phyloP scores from a whole-genome alignment of 75 land plant genomes.

The Picea glauca region DNA sequence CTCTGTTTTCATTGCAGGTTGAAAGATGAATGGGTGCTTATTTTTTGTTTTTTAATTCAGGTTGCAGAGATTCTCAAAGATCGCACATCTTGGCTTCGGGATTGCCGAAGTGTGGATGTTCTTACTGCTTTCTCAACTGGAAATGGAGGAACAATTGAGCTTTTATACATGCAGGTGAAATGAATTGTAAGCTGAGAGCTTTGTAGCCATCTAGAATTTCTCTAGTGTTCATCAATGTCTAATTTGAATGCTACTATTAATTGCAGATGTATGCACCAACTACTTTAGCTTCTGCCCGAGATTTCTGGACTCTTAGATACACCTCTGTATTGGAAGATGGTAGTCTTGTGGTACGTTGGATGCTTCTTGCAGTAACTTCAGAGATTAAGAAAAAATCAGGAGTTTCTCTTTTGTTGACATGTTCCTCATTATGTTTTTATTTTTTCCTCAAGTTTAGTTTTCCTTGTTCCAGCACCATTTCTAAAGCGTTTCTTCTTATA shows the following conservation, averaged over 20 bases:
- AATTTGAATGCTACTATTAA: not conserved
- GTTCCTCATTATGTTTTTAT: not conserved
- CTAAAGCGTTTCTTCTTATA: not conserved
- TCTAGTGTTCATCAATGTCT: not conserved
- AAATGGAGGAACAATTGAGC: conserved; percentile 87
- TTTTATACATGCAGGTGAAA: conserved; percentile 81
- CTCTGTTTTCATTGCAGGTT: not conserved
- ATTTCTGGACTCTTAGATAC: conserved; percentile 77
- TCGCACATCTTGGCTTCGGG: conserved; percentile 80
- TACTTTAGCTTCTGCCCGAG: conserved; percentile 83
- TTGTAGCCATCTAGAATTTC: not conserved
- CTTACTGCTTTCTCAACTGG: conserved; percentile 63
- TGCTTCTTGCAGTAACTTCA: not conserved
- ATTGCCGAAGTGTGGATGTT: conserved; percentile 69
- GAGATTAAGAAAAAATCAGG: conserved; percentile 8
- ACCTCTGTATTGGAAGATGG: conserved; percentile 82
- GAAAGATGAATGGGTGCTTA: not conserved
- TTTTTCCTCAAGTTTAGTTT: not conserved
- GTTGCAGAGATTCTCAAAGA: conserved; percentile 91
- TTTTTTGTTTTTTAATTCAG: conserved; percentile 17
- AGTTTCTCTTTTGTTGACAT: not conserved
- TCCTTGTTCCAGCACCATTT: no score
- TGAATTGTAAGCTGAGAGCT: not conserved
- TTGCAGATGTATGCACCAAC: conserved; percentile 81
- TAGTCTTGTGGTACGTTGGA: conserved; percentile 71